Conservation (phyloP, 179 eudicot genomes). For the Sideroxylon spinosum region DNA sequence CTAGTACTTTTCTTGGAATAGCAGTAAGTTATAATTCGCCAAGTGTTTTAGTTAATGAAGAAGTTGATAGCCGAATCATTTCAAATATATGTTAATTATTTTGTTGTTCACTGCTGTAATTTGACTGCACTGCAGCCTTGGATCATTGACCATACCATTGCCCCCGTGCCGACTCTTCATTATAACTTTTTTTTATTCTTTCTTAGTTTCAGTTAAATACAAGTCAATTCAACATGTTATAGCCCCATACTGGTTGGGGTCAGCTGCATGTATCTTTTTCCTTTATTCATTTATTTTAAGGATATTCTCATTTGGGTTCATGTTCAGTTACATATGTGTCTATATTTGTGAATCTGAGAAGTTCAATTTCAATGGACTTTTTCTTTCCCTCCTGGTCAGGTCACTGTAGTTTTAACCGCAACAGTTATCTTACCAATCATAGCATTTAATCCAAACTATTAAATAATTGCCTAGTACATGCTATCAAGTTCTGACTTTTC, state of each 20-base stretch:
- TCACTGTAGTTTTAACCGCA: neutral
- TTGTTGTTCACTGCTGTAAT: no score
- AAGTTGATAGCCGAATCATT: neutral
- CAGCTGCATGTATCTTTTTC: no score
- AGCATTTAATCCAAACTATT: no score
- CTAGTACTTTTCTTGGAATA: constrained; percentile 75
- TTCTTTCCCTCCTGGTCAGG: neutral
- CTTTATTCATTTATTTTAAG: no score
- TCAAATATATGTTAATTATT: no score
- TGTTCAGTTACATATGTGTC: no score
- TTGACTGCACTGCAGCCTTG: neutral
- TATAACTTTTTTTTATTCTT: neutral
- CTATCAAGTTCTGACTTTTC: no score
- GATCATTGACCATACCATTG: neutral
- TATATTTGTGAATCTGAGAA: no score
- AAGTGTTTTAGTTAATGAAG: neutral
- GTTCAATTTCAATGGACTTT: neutral
- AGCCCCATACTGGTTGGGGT: no score
- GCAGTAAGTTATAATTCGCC: constrained; percentile 39
- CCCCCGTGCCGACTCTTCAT: neutral
- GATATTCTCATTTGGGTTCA: no score
- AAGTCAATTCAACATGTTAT: no score
- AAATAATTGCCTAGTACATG: no score
- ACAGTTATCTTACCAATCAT: neutral
- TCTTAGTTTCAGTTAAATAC: neutral